phyloP scores from a whole-genome alignment of 139 green algal genomes.

The Coccomyxa sp. region DNA sequence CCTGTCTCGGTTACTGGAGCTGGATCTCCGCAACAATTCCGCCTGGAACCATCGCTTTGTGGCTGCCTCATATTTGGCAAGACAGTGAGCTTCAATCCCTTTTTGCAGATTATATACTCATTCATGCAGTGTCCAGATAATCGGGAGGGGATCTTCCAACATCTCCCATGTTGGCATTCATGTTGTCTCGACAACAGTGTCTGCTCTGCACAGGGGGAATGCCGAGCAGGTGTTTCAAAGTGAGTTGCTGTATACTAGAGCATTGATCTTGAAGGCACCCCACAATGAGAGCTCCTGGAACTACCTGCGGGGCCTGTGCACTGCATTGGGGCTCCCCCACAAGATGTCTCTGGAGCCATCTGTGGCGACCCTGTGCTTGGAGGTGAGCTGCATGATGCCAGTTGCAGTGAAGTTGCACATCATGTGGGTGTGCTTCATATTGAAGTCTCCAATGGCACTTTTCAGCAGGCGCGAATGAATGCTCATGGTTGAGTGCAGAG shows the following conservation, averaged over 20 bases:
- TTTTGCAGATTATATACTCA: not conserved
- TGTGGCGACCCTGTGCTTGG: slow-evolving; percentile 21
- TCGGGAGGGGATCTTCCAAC: not conserved
- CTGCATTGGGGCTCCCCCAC: slow-evolving; percentile 2
- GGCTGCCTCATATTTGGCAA: slow-evolving; percentile 28
- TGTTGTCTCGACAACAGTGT: not conserved
- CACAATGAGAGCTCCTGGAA: slow-evolving; percentile 70
- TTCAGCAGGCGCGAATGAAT: not conserved
- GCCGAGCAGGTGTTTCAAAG: slow-evolving; percentile 6
- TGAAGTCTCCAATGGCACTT: not conserved
- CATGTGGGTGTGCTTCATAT: not conserved
- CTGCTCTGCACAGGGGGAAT: not conserved
- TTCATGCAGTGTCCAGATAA: not conserved
- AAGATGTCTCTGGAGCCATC: slow-evolving; percentile 10
- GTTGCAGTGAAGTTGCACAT: not conserved
- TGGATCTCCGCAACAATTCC: slow-evolving; percentile 84
- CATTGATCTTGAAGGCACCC: slow-evolving; percentile 31
- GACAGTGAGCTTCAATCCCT: not conserved
- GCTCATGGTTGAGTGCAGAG: too few relatives aligned
- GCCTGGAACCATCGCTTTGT: slow-evolving; percentile 84
- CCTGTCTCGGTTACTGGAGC: slow-evolving; percentile 34
- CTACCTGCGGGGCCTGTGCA: slow-evolving; percentile 54
- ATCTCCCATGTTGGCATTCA: too few relatives aligned
- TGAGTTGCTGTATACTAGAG: slow-evolving; percentile 43
- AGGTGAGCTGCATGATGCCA: slow-evolving; percentile 9